Evolutionary conservation across 2,329 filamentous ascomycete genomes (phyloP).

Genomic region (Mycogone perniciosa): DNA sequence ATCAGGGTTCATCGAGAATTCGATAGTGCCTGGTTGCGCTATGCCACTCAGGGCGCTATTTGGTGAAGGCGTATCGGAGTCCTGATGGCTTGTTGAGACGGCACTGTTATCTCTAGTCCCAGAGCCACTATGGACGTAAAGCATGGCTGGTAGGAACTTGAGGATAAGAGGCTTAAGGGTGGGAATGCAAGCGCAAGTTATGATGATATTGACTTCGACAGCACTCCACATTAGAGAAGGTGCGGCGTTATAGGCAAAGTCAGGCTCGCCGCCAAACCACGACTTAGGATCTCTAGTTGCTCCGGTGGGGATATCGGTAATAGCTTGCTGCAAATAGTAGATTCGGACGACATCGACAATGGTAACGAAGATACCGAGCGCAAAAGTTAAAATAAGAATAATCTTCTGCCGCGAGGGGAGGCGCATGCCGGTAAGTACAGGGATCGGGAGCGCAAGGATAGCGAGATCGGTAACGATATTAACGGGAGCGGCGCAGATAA

Average conservation of each 20-base stretch:
- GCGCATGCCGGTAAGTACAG: conserved; percentile 79
- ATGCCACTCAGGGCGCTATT: conserved; percentile 17
- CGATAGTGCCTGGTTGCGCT: conserved; percentile 29
- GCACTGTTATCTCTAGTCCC: conserved; percentile 13
- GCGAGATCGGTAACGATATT: conserved; percentile 90
- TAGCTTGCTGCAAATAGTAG: conserved; percentile 77
- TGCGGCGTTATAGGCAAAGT: conserved; percentile 69
- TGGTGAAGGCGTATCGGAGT: conserved; percentile 25
- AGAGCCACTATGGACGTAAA: conserved; percentile 46
- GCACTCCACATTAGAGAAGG: conserved; percentile 90
- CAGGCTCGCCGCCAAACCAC: conserved; percentile 44
- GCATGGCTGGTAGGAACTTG: conserved; percentile 50
- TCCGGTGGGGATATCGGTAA: conserved; percentile 36
- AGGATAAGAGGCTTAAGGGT: conserved; percentile 81
- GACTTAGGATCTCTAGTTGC: conserved; percentile 32
- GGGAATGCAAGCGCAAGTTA: conserved; percentile 88
- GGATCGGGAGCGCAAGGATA: conserved; percentile 80
- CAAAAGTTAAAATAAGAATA: conserved; percentile 80
- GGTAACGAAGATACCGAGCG: conserved; percentile 79
- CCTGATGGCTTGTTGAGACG: conserved; percentile 24
- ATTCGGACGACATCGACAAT: conserved; percentile 85
- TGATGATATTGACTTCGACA: conserved; percentile 84
- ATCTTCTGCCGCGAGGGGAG: conserved; percentile 80
- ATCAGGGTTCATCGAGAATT: conserved; percentile 42
- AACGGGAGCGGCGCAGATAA: conserved; percentile 72